Evolutionary conservation across 371 early-diverging fungal genomes (phyloP), one percentile per base, ranked within the genome.

Genomic region (Blakeslea trispora): DNA sequence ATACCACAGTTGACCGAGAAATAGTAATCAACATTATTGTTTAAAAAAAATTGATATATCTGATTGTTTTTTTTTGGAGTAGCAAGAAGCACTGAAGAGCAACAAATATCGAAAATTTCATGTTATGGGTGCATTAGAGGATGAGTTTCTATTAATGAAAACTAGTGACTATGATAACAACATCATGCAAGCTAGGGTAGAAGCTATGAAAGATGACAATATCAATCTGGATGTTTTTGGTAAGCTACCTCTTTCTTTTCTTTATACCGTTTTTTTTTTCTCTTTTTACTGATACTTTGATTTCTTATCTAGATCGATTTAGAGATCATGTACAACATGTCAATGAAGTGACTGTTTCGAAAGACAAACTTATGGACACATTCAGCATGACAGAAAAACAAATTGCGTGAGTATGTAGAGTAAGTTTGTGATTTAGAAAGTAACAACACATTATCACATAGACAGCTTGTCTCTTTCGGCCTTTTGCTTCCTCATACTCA

Each of bases 1-100:
- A 65, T 41, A 73, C 77, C 0, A 31, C 55, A 1, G 66, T 71
- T 0, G 77, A 77, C 52, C 46, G 71, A 50, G 77, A 77, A 46
- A 19, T 77, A 47, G 77, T 77, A 70, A 50, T n/a, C n/a, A n/a
- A n/a, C n/a, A n/a, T n/a, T n/a, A n/a, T n/a, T n/a, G n/a, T n/a
- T n/a, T n/a, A n/a, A n/a, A n/a, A n/a, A n/a, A n/a, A n/a, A n/a
- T n/a, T n/a, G n/a, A 18, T 44, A 11, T 40, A 24, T 11, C 15
- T 22, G 31, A 56, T 8, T 17, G 37, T 18, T 19, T 50, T 39
- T 23, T 17, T 45, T 19, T 23, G 11, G 4, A 35, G 23, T 45
- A 75, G 73, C 71, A 66, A 68, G 35, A 62, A 42, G 63, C 64
- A 1, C 42, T 66, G 1, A 28, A 58, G 19, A 40, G 44, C 31